phyloP scores from a whole-genome alignment of 495 filamentous ascomycete species.

The Neurospora sp. region DNA sequence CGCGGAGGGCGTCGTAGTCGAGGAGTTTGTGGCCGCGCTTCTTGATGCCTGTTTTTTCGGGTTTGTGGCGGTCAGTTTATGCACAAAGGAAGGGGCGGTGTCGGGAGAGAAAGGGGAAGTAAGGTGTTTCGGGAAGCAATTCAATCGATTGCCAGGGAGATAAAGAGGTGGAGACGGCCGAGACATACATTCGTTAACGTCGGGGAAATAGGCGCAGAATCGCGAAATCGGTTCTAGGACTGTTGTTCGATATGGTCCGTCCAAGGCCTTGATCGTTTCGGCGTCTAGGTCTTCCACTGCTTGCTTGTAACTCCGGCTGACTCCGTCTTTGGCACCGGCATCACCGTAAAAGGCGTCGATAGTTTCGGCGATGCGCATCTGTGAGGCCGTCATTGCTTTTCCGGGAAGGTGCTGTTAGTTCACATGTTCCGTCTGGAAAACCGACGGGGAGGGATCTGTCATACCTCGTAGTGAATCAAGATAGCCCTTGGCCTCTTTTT shows the following conservation, averaged over 20 bases:
- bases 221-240: conserved; percentile 89
- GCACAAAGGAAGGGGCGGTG: background rate
- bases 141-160: background rate
- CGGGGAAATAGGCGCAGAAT: conserved; percentile 97
- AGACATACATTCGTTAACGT: conserved; percentile 85
- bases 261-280: conserved; percentile 94
- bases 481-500: conserved; percentile 97
- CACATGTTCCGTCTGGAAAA: background rate
- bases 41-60: conserved; percentile 59
- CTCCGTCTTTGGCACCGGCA: conserved; percentile 85
- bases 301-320: conserved; percentile 93
- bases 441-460: background rate
- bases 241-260: conserved; percentile 92
- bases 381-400: conserved; percentile 93
- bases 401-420: background rate
- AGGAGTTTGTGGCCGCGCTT: conserved; percentile 96
- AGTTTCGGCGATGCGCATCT: conserved; percentile 98
- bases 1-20: conserved; percentile 92
- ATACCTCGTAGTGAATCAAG: conserved; percentile 87
- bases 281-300: conserved; percentile 95
- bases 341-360: conserved; percentile 99
- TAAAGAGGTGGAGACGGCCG: background rate
- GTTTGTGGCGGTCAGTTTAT: background rate
- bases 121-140: background rate
- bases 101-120: background rate